phyloP scores from a whole-genome alignment of 2,329 filamentous ascomycete species.

The Aspergillus flavus region DNA sequence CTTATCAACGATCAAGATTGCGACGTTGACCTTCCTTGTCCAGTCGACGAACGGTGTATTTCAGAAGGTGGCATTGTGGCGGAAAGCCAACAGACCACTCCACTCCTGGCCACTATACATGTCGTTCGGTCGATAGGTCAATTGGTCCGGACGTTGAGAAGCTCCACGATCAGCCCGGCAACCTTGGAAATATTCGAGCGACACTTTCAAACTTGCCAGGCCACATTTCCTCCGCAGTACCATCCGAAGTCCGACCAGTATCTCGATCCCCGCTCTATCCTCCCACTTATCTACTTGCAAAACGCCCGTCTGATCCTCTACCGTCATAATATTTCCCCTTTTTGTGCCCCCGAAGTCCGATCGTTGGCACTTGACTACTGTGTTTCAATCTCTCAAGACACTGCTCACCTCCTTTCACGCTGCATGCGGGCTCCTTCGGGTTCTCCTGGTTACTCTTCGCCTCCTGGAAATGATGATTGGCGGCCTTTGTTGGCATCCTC shows the following conservation, averaged over 20 bases:
- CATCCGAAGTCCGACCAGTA: constrained; percentile 67
- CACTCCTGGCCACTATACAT: constrained; percentile 77
- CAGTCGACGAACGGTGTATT: constrained; percentile 73
- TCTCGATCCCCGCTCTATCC: constrained; percentile 73
- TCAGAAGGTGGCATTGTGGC: constrained; percentile 51
- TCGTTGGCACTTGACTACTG: constrained; percentile 76
- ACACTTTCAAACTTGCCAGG: constrained; percentile 75
- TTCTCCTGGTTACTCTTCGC: background rate
- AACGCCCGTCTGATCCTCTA: constrained; percentile 83
- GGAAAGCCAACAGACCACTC: constrained; percentile 62
- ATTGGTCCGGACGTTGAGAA: constrained; percentile 69
- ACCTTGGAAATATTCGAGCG: constrained; percentile 78
- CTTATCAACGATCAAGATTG: constrained; percentile 87
- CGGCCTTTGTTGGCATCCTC: constrained; percentile 64
- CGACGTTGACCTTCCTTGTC: constrained; percentile 76
- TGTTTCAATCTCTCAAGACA: constrained; percentile 73
- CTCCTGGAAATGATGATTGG: constrained; percentile 45
- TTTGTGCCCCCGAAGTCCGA: constrained; percentile 67
- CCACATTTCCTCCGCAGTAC: constrained; percentile 74
- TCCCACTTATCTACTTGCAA: constrained; percentile 76
- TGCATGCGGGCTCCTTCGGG: constrained; percentile 50
- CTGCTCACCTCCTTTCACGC: constrained; percentile 73
- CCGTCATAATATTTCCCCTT: constrained; percentile 81
- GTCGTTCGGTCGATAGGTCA: constrained; percentile 77
- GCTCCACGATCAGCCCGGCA: constrained; percentile 65